Conservation (phyloP, 331 rosid species). For the Pyrus hybrid region DNA sequence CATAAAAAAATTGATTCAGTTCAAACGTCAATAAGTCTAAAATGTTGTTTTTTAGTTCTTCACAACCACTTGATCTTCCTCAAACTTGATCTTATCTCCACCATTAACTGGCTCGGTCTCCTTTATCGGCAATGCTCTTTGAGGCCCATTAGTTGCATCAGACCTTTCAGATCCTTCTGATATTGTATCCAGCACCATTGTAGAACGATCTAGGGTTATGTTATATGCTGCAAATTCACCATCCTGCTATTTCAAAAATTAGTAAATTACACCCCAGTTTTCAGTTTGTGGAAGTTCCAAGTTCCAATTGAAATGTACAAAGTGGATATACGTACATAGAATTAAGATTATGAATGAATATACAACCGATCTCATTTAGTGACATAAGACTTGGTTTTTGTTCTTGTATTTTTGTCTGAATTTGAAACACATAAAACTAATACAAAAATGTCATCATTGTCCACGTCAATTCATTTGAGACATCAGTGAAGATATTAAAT, state of each 20-base stretch:
- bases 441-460: neutral
- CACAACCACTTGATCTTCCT: neutral
- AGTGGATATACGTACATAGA: too few species aligned
- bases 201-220: neutral
- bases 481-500: neutral
- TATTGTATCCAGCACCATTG: neutral
- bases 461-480: neutral
- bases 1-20: neutral
- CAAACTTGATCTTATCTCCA: neutral
- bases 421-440: neutral
- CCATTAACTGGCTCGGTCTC: neutral
- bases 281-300: too few species aligned
- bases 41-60: neutral
- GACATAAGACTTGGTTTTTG: too few species aligned
- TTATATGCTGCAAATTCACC: neutral
- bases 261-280: neutral
- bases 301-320: too few species aligned
- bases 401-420: neutral
- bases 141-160: neutral
- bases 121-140: neutral
- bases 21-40: neutral
- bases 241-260: neutral
- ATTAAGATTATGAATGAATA: neutral
- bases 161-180: neutral
- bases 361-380: too few species aligned